phyloP scores from a whole-genome alignment of 306 rosid genomes.

The Argentina anserina region DNA sequence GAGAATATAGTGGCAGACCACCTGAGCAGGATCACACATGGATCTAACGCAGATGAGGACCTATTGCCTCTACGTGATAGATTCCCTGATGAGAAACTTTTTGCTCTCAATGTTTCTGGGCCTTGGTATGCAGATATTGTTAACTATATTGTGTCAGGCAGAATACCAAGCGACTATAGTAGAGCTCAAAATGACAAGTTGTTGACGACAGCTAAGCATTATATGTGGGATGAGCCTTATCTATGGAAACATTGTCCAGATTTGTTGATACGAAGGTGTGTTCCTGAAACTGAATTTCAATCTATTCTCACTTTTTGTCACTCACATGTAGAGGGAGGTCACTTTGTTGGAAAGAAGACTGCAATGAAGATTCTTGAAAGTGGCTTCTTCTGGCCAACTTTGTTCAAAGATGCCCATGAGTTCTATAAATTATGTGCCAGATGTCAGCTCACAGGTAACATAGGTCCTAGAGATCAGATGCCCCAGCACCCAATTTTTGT shows the following conservation, averaged over 20 bases:
- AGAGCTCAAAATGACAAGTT: background rate
- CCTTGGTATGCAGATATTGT: background rate
- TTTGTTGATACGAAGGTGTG: too few species aligned
- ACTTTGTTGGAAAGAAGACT: background rate
- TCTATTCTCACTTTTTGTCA: too few species aligned
- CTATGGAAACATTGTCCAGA: background rate
- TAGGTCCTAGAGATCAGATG: background rate
- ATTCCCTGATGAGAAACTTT: background rate
- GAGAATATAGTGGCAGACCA: too few species aligned
- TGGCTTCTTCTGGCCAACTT: background rate
- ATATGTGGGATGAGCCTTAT: background rate
- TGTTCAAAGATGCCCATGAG: background rate
- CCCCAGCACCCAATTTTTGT: background rate
- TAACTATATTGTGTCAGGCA: background rate
- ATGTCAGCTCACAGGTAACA: background rate
- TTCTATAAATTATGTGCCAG: background rate
- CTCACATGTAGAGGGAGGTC: too few species aligned
- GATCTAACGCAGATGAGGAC: too few species aligned
- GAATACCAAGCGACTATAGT: background rate
- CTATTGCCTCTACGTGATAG: too few species aligned
- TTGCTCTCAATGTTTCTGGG: too few species aligned
- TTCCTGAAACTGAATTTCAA: too few species aligned
- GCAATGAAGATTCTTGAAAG: background rate
- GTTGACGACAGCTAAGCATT: background rate
- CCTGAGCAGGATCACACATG: too few species aligned